phyloP scores from a whole-genome alignment of 73 alveolate genomes.

The Paramecium biaurelia region DNA sequence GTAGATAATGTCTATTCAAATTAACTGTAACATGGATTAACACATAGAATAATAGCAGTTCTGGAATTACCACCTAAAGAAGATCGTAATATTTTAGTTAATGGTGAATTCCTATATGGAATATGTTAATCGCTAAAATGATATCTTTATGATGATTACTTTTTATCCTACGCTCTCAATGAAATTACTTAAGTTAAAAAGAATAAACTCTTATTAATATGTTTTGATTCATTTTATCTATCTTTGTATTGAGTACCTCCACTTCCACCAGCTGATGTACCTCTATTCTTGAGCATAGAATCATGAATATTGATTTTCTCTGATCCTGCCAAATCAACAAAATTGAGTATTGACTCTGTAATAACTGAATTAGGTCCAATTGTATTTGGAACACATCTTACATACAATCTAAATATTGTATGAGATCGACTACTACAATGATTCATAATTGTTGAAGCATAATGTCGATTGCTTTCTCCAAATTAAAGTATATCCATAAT shows the following conservation, averaged over 20 bases:
- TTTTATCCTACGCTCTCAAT: constrained; percentile 53
- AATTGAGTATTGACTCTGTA: constrained; percentile 70
- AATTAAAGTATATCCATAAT: constrained; percentile 62
- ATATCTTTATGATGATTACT: neutral
- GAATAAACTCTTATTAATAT: constrained; percentile 76
- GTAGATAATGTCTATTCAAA: constrained; percentile 60
- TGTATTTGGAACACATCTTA: constrained; percentile 59
- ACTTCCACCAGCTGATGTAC: constrained; percentile 78
- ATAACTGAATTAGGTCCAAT: constrained; percentile 58
- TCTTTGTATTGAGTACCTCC: constrained; percentile 63
- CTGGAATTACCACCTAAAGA: constrained; percentile 67
- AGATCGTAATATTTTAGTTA: constrained; percentile 59
- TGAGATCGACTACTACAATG: constrained; percentile 78
- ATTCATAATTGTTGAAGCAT: constrained; percentile 82
- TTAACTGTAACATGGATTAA: constrained; percentile 78
- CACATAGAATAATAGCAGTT: constrained; percentile 73
- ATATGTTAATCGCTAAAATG: constrained; percentile 53
- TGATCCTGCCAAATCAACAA: constrained; percentile 63
- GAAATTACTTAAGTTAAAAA: constrained; percentile 80
- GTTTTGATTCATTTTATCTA: constrained; percentile 66
- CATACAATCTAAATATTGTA: constrained; percentile 73
- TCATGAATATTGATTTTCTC: constrained; percentile 73
- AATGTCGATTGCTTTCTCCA: constrained; percentile 80
- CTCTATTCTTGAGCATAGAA: constrained; percentile 41
- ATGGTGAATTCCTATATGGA: constrained; percentile 65